Base-by-base conservation (phyloP, 177 flowering plant genomes). In the Telopea speciosissima region DNA sequence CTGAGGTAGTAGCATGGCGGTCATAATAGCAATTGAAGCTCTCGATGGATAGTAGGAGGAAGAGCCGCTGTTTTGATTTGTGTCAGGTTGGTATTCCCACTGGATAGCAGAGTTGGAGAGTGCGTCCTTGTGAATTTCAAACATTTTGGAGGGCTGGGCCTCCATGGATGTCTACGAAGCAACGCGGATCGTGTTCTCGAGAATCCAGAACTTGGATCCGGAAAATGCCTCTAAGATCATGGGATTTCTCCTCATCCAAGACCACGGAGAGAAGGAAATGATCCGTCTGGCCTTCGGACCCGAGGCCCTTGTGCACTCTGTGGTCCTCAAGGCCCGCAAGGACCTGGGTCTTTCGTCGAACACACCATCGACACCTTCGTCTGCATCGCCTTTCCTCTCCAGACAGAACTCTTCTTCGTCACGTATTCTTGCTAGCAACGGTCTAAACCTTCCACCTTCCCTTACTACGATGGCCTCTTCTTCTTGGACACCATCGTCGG, bases 241-340 rank as follows among this genome's bases (percentile, higher is more conserved):
- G 89, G 97, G 97, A 14, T 72, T 88, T 1, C 84, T 92, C 19
- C 83, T 92, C 9, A 81, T 92, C 24, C 94, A 92, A 77, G 97
- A 90, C 71, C 93, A 91, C 70, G 95, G 93, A 8, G 97, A 93
- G 74, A 89, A 88, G 69, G 98, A 93, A 60, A 89, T 93, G 97
- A 91, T 91, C 52, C 80, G 97, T n/a, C 75, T 93, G 63, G 97
- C 95, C 71, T 88, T 89, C 70, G 95, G 92, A 0, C 95, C 97
- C 0, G 97, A 92, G 72, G 70, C 90, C 24, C 82, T 85, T 19
- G 68, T 92, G 33, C 95, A 88, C 68, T 85, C 94, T 1, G 82
- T 89, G 42, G 85, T 92, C 62, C 74, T 86, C 71, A 83, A 85
- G 69, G 90, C 96, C 2, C 78, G 80, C 52, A 85, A 83, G 36